Conservation (phyloP, 495 filamentous ascomycete species). For the Talaromyces adpressus region DNA sequence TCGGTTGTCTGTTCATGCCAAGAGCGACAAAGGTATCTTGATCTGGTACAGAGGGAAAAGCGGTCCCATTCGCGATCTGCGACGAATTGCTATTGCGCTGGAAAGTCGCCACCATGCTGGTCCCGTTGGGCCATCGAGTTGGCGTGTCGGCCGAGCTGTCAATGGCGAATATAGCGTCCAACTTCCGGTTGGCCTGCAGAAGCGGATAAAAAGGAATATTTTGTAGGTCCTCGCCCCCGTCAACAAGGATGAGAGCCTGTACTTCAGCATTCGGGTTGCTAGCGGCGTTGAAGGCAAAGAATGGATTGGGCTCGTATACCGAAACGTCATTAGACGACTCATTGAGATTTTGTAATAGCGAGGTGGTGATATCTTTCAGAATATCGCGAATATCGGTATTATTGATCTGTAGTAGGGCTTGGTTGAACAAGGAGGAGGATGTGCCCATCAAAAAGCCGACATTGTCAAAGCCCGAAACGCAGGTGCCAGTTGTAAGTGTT, state of each 20-base stretch:
- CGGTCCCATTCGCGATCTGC: slow-evolving; percentile 68
- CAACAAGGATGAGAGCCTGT: slow-evolving; percentile 64
- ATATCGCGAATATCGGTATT: slow-evolving; percentile 45
- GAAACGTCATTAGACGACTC: slow-evolving; percentile 68
- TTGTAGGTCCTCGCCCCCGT: slow-evolving; percentile 81
- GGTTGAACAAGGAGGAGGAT: slow-evolving; percentile 86
- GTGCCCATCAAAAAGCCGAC: slow-evolving; percentile 84
- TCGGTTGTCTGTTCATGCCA: slow-evolving; percentile 74
- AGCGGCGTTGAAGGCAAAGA: slow-evolving; percentile 59
- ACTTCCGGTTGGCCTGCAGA: slow-evolving; percentile 67
- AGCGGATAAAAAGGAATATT: slow-evolving; percentile 85
- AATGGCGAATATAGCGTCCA: slow-evolving; percentile 90
- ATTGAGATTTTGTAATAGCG: slow-evolving; percentile 49
- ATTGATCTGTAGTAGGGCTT: slow-evolving; percentile 55
- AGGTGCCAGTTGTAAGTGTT: slow-evolving; percentile 49
- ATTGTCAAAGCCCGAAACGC: slow-evolving; percentile 79
- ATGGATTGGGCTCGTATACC: slow-evolving; percentile 75
- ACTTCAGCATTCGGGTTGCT: slow-evolving; percentile 53
- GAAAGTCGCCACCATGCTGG: slow-evolving; percentile 76
- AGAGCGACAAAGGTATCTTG: slow-evolving; percentile 81
- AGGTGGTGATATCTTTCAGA: slow-evolving; percentile 41
- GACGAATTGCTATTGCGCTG: slow-evolving; percentile 53
- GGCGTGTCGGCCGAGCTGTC: slow-evolving; percentile 74
- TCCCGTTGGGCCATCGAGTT: slow-evolving; percentile 79
- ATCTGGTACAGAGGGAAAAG: slow-evolving; percentile 78